phyloP scores from a whole-genome alignment of 345 rosid genomes.

The Mercurialis annua region DNA sequence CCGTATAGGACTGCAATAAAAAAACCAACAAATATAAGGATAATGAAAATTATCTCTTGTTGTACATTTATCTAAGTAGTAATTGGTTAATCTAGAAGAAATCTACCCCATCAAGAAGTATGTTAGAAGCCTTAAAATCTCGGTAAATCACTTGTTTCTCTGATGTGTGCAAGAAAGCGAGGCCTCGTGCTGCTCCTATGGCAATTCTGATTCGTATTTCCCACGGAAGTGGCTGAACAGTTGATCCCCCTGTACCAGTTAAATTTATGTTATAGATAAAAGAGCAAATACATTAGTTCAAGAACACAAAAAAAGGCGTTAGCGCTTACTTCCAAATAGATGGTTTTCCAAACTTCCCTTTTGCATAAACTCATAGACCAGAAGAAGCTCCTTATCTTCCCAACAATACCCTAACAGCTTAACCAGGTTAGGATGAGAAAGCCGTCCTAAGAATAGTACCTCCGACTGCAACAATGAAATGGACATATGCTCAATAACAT shows the following conservation, averaged over 20 bases:
- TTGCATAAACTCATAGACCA: conserved; percentile 84
- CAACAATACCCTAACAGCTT: conserved; percentile 74
- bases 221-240: conserved; percentile 84
- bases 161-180: conserved; percentile 70
- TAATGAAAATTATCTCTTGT: background rate
- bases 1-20: conserved; percentile 61
- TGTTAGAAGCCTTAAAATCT: conserved; percentile 92
- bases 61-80: background rate
- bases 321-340: conserved; percentile 68
- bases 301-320: background rate
- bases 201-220: conserved; percentile 62
- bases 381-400: conserved; percentile 80
- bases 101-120: conserved; percentile 82
- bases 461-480: conserved; percentile 58
- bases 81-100: background rate
- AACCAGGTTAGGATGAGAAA: conserved; percentile 89
- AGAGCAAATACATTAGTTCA: background rate
- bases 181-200: conserved; percentile 81
- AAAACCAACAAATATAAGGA: background rate
- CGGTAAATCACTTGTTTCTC: conserved; percentile 86
- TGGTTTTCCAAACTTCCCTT: conserved; percentile 97
- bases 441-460: conserved; percentile 74
- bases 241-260: conserved; percentile 57
- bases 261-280: background rate
- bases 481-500: background rate